These are phyloP conservation scores for Avicennia marina DNA, from an alignment of 257 asterid species.

Conservation along the genomic window DNA sequence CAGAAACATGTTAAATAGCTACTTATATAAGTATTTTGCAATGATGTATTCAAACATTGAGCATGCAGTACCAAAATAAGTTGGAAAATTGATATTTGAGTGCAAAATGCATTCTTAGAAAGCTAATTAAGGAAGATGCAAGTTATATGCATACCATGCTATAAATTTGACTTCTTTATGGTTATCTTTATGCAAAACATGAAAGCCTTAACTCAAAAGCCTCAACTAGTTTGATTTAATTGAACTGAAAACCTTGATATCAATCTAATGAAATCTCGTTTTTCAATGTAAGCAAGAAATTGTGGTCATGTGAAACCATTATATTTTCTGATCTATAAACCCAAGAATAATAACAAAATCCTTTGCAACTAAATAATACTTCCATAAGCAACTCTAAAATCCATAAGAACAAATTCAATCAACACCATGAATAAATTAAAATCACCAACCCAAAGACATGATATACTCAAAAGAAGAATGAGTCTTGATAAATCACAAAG, in stretches of 20 bases:
- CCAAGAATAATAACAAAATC: background rate
- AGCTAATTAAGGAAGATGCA: too few species aligned
- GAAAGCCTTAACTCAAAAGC: background rate
- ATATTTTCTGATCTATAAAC: too few species aligned
- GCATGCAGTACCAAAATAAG: background rate
- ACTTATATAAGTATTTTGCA: background rate
- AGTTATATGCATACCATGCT: too few species aligned
- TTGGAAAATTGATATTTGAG: background rate
- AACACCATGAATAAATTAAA: background rate
- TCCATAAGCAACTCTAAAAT: background rate
- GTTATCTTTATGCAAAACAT: too few species aligned
- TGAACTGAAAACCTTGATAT: too few species aligned
- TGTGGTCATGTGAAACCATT: background rate
- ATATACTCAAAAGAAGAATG: background rate
- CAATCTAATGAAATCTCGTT: too few species aligned
- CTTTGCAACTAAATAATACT: background rate
- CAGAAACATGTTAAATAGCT: too few species aligned
- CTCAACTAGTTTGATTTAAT: background rate
- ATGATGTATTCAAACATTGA: background rate
- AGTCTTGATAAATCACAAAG: too few species aligned
- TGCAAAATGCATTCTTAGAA: too few species aligned
- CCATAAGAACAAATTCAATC: conserved; percentile 6
- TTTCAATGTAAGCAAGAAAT: too few species aligned
- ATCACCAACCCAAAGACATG: background rate
- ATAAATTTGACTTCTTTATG: background rate